Conservation (phyloP, 768 basidiomycete genomes). For the Botryobasidium botryosum region DNA sequence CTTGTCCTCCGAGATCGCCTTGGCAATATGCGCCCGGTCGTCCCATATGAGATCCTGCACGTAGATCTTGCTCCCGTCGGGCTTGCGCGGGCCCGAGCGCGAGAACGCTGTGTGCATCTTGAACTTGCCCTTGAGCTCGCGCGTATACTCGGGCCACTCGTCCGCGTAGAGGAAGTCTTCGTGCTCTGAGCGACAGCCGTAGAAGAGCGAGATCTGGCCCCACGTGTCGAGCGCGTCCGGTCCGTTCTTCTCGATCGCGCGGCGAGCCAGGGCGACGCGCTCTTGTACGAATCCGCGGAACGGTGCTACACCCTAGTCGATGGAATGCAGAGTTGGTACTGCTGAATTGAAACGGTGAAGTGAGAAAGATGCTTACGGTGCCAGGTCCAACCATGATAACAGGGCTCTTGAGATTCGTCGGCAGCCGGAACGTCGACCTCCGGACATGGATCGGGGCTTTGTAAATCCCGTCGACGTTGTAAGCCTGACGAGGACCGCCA, state of each 20-base stretch:
- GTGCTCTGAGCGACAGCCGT: slow-evolving; percentile 77
- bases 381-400: slow-evolving; percentile 99
- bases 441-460: slow-evolving; percentile 90
- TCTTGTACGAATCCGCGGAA: slow-evolving; percentile 99
- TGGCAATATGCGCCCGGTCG: slow-evolving; percentile 62
- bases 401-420: slow-evolving; percentile 95
- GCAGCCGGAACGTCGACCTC: slow-evolving; percentile 89
- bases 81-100: slow-evolving; percentile 56
- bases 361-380: slow-evolving; percentile 44
- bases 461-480: slow-evolving; percentile 44
- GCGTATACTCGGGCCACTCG: slow-evolving; percentile 80
- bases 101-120: slow-evolving; percentile 80
- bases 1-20: slow-evolving; percentile 83
- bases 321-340: too few species aligned
- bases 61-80: slow-evolving; percentile 90
- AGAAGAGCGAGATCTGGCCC: slow-evolving; percentile 90
- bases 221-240: slow-evolving; percentile 85
- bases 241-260: slow-evolving; percentile 90
- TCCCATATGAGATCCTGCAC: slow-evolving; percentile 97
- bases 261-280: slow-evolving; percentile 87
- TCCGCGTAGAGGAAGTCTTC: slow-evolving; percentile 91
- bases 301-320: slow-evolving; percentile 98
- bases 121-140: slow-evolving; percentile 86
- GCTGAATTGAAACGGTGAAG: background rate
- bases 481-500: slow-evolving; percentile 77